Conservation (phyloP, 441 rosid genomes). For the Dalechampia spathulata region DNA sequence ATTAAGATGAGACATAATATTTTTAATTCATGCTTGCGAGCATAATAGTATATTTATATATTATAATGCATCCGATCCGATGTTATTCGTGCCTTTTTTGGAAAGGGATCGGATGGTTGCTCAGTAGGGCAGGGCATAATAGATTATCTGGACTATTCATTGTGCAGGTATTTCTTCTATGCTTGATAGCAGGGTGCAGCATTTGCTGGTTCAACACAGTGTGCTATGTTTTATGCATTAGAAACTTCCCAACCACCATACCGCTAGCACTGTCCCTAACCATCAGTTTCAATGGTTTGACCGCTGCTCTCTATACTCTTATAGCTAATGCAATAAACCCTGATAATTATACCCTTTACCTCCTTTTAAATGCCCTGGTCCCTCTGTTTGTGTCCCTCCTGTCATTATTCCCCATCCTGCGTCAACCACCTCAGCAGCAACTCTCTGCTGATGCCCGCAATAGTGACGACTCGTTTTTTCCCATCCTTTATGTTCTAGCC, state of each 20-base stretch:
- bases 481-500: conserved; percentile 50
- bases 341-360: conserved; percentile 37
- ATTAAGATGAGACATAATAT: no score
- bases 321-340: conserved; percentile 49
- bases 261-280: conserved; percentile 70
- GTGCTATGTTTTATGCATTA: conserved; percentile 64
- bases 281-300: conserved; percentile 67
- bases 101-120: no score
- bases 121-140: background rate
- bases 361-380: conserved; percentile 50
- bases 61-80: no score
- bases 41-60: no score
- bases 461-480: conserved; percentile 38
- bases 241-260: conserved; percentile 48
- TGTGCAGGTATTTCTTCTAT: conserved; percentile 55
- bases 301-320: conserved; percentile 67
- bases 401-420: conserved; percentile 48
- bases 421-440: conserved; percentile 24
- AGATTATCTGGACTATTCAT: background rate
- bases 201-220: conserved; percentile 94
- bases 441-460: conserved; percentile 20
- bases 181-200: conserved; percentile 68
- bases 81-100: no score
- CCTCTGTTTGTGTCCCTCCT: conserved; percentile 50
- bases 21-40: no score